phyloP scores from a whole-genome alignment of 75 land plant species.

The Picea sitchensis region DNA sequence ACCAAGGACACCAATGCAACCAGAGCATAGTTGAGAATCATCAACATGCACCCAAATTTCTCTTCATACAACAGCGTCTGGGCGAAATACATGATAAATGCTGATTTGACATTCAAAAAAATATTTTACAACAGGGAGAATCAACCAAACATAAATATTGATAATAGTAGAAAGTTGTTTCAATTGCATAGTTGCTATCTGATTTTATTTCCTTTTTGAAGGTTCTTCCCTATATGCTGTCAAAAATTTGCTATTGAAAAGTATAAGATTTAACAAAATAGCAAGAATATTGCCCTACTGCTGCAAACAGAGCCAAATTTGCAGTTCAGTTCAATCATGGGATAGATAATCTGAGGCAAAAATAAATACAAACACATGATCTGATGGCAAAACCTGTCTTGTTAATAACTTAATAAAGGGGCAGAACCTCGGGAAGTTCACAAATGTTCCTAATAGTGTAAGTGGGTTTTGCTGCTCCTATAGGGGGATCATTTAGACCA shows the following conservation, averaged over 20 bases:
- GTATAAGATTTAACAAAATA: no score
- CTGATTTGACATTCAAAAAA: no score
- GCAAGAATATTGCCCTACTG: neutral
- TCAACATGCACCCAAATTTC: no score
- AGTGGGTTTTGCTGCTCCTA: constrained; percentile 14
- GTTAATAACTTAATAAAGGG: neutral
- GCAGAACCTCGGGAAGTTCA: constrained; percentile 18
- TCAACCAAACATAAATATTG: neutral
- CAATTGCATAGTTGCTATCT: neutral
- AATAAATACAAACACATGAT: neutral
- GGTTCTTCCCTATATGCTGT: neutral
- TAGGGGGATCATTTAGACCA: constrained; percentile 16
- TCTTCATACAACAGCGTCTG: no score
- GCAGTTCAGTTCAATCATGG: neutral
- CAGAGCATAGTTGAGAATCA: no score
- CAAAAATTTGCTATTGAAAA: neutral
- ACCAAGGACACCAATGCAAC: no score
- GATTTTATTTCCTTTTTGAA: neutral
- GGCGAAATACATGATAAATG: no score
- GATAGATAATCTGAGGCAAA: neutral
- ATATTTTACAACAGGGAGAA: neutral
- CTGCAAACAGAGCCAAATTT: neutral
- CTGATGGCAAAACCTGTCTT: neutral
- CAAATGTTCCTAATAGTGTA: constrained; percentile 19
- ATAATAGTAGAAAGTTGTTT: neutral